Conservation (phyloP, 140 eudicot genomes). For the Oenanthe javanica region DNA sequence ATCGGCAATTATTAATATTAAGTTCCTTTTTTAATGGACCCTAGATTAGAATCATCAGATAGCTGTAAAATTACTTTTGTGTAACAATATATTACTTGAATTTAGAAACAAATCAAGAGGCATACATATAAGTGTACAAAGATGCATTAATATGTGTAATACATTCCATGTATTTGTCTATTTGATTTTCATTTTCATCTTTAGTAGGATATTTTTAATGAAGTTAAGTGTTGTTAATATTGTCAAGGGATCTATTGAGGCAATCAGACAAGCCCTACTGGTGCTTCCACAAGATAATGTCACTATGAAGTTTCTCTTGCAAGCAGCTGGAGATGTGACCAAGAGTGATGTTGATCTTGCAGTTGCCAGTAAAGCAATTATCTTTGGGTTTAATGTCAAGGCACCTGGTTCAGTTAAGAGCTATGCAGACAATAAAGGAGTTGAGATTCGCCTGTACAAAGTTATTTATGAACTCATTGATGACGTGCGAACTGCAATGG, state of each 20-base stretch:
- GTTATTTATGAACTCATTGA: constrained; percentile 92
- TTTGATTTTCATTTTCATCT: background rate
- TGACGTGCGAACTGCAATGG: constrained; percentile 92
- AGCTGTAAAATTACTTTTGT: background rate
- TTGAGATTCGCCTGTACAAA: constrained; percentile 73
- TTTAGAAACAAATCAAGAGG: background rate
- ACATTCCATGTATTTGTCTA: background rate
- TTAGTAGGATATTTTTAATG: background rate
- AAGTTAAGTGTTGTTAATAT: constrained; percentile 17
- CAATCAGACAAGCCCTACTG: constrained; percentile 79
- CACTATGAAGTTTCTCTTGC: constrained; percentile 74
- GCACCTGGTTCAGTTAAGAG: constrained; percentile 77
- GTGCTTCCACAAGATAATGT: constrained; percentile 91
- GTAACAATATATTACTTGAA: background rate
- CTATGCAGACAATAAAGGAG: constrained; percentile 69
- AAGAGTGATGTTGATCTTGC: constrained; percentile 93
- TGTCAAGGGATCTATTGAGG: constrained; percentile 90
- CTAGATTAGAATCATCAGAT: background rate
- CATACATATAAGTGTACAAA: background rate
- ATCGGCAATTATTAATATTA: background rate
- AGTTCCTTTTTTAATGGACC: background rate
- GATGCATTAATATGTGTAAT: background rate
- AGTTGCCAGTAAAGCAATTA: constrained; percentile 68
- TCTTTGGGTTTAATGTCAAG: constrained; percentile 82
- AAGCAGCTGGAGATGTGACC: constrained; percentile 85